Percentiles rank a stretch among this genome's conserved stretches.
Conservation (phyloP, 2,329 filamentous ascomycete genomes). For the Bipolaris bicolor region DNA sequence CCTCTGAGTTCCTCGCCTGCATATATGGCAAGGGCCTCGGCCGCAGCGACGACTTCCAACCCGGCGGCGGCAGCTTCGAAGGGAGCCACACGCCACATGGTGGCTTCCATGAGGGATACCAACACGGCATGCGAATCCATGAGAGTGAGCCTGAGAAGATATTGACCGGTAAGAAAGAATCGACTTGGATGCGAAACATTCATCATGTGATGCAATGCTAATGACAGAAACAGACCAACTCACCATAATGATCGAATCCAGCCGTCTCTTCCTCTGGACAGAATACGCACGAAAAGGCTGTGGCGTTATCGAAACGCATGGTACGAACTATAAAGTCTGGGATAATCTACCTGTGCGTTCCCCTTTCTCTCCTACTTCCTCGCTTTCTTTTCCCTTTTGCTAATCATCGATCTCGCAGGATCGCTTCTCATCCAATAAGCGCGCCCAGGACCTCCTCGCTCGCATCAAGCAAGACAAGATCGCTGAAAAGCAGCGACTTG, state of each 20-base stretch:
- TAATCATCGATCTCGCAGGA: constrained; percentile 24
- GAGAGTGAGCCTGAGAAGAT: constrained; percentile 53
- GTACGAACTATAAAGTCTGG: constrained; percentile 49
- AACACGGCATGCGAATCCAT: constrained; percentile 54
- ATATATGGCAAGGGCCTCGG: constrained; percentile 47
- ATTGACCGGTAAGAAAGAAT: constrained; percentile 25
- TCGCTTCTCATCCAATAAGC: constrained; percentile 45
- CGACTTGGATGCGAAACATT: too few species aligned
- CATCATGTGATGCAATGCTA: too few species aligned
- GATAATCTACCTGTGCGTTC: constrained; percentile 41
- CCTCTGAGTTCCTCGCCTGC: constrained; percentile 48
- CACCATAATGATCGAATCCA: constrained; percentile 49
- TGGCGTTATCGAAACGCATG: constrained; percentile 43
- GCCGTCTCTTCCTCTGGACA: constrained; percentile 48
- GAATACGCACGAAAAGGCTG: constrained; percentile 47
- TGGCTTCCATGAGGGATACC: constrained; percentile 53
- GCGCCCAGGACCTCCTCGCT: constrained; percentile 43
- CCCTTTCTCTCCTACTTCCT: too few species aligned
- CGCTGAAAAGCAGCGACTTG: constrained; percentile 42
- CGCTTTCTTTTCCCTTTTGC: too few species aligned
- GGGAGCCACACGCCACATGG: constrained; percentile 49
- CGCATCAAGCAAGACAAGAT: constrained; percentile 40
- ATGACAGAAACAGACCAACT: constrained; percentile 37
- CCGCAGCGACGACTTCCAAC: constrained; percentile 53
- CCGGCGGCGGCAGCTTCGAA: constrained; percentile 48